Conservation (phyloP, 768 basidiomycete genomes). For the Inosperma sp. region DNA sequence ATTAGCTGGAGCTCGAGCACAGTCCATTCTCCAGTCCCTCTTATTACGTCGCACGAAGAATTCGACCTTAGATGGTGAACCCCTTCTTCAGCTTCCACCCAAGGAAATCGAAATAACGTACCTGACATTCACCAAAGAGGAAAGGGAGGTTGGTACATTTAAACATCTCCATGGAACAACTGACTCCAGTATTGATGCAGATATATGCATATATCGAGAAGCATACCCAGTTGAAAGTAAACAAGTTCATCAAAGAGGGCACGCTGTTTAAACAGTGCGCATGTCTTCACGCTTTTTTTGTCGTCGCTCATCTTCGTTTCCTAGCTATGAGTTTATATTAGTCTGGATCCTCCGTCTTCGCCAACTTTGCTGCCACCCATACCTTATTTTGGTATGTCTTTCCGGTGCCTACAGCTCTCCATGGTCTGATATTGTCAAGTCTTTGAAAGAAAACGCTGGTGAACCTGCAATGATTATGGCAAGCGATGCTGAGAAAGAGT, state of each 20-base stretch:
- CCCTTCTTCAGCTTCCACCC: conserved; percentile 57
- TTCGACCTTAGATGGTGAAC: conserved; percentile 59
- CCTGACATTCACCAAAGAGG: conserved; percentile 61
- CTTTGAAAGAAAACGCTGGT: conserved; percentile 38
- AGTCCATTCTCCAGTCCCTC: conserved; percentile 60
- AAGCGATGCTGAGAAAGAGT: conserved; percentile 49
- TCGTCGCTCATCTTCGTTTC: background rate
- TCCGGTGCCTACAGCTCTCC: background rate
- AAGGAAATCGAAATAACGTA: conserved; percentile 57
- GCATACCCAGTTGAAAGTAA: conserved; percentile 49
- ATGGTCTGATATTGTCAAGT: conserved; percentile 24
- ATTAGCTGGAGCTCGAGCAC: conserved; percentile 62
- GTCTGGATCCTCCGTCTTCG: conserved; percentile 73
- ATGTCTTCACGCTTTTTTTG: background rate
- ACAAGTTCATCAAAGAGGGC: conserved; percentile 56
- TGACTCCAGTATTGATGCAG: conserved; percentile 25
- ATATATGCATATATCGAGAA: conserved; percentile 57
- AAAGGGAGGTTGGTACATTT: conserved; percentile 47
- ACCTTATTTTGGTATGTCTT: conserved; percentile 55
- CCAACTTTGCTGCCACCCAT: conserved; percentile 70
- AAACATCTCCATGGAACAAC: background rate
- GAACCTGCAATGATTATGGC: conserved; percentile 49
- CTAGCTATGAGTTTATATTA: conserved; percentile 46
- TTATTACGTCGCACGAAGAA: conserved; percentile 74
- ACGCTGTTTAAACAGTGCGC: conserved; percentile 68